Conservation (phyloP, 2,329 filamentous ascomycete species). For the Taxawa tesnikishii region DNA sequence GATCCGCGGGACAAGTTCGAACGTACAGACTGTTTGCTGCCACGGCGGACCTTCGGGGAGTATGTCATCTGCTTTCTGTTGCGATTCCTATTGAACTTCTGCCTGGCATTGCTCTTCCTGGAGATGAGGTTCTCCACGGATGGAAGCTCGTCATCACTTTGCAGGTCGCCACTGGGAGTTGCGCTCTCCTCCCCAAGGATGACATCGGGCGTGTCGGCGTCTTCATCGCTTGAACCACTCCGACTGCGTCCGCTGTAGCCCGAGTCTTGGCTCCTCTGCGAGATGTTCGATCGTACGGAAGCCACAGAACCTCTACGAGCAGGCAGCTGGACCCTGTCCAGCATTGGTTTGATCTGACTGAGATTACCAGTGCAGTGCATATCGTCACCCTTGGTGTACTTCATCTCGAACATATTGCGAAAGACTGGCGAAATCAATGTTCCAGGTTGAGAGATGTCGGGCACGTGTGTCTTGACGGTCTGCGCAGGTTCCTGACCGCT, state of each 20-base stretch:
- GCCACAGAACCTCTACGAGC: conserved; percentile 9
- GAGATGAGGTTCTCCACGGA: conserved; percentile 6
- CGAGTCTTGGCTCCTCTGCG: conserved; percentile 9
- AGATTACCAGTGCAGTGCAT: conserved; percentile 41
- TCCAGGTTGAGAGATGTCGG: conserved; percentile 40
- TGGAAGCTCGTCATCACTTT: conserved; percentile 6
- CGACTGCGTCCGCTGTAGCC: conserved; percentile 5
- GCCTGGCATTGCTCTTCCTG: conserved; percentile 4
- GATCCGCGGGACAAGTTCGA: conserved; percentile 15
- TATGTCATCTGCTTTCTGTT: conserved; percentile 10
- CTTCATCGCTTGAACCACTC: conserved; percentile 11
- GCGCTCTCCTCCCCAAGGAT: conserved; percentile 10
- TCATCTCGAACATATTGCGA: conserved; percentile 66
- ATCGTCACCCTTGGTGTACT: conserved; percentile 50
- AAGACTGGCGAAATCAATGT: conserved; percentile 50
- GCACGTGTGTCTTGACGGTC: conserved; percentile 22
- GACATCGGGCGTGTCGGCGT: conserved; percentile 14
- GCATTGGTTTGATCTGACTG: conserved; percentile 13
- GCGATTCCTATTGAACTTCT: conserved; percentile 4
- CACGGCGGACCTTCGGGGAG: conserved; percentile 10
- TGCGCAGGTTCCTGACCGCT: conserved; percentile 1
- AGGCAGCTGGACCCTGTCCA: conserved; percentile 14
- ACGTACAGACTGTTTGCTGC: conserved; percentile 1
- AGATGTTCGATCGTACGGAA: conserved; percentile 15
- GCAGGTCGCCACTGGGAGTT: conserved; percentile 5